These are phyloP conservation scores for Plasmodium relictum DNA, from an alignment of 169 alveolate species.

Conservation along the genomic window DNA sequence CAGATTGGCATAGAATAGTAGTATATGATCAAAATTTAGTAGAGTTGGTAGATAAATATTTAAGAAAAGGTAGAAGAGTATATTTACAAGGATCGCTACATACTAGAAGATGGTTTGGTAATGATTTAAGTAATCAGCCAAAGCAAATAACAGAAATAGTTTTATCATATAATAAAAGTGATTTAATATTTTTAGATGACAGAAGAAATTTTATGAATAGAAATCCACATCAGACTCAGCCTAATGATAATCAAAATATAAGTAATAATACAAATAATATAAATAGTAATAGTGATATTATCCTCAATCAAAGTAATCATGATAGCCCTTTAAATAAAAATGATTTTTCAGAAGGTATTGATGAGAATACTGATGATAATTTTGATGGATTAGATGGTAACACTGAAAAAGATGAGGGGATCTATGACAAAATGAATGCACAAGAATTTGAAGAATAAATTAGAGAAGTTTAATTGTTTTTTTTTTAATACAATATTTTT, in stretches of 20 bases:
- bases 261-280: not conserved
- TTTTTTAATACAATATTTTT: no score
- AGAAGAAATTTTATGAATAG: conserved; percentile 44
- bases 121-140: conserved; percentile 66
- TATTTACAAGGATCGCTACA: conserved; percentile 77
- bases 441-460: conserved; percentile 64
- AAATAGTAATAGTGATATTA: not conserved
- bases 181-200: conserved; percentile 71
- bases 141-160: conserved; percentile 72
- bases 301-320: not conserved
- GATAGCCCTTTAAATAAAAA: conserved; percentile 1
- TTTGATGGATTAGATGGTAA: conserved; percentile 12
- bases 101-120: conserved; percentile 75
- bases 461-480: no score
- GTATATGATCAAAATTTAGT: conserved; percentile 76
- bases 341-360: conserved; percentile 11
- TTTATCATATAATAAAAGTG: conserved; percentile 56
- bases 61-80: conserved; percentile 78
- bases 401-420: conserved; percentile 55
- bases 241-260: conserved; percentile 18
- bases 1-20: conserved; percentile 80
- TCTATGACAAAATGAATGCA: conserved; percentile 63
- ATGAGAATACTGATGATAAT: conserved; percentile 8
- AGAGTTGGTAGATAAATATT: conserved; percentile 77
- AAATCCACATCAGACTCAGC: conserved; percentile 5